Evolutionary conservation across 1,284 basidiomycete genomes (phyloP), one percentile per base, ranked within the genome.

Genomic region (Mrakiaceae sp.): DNA sequence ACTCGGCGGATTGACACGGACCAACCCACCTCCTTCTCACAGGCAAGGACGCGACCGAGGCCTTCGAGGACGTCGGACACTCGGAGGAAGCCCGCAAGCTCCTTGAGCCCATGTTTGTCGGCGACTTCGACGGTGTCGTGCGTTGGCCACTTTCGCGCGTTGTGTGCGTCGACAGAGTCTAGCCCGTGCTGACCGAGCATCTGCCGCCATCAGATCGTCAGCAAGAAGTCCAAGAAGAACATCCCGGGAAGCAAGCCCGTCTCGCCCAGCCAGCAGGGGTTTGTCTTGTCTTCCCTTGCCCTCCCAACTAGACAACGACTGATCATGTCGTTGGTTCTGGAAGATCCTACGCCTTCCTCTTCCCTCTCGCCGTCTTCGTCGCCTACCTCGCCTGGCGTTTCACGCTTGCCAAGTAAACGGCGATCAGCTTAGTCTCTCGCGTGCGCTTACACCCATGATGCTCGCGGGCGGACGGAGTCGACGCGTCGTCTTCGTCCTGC

Each of bases 21-120:
- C 55, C 12, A 12, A 50, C 16, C 44, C 56, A 5, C 44, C 4
- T 54, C 11, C 11, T 27, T 6, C n/a, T 46, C n/a, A 27, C 60
- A 65, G 64, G 64, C n/a, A 65, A 65, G 74, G 94, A 98, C 76
- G 93, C 92, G 43, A 96, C 95, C 54, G 96, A 98, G 76, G 92
- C 95, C 10, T 99, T 98, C 73, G 96, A 98, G 79, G 96, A 98
- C 76, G 94, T 98, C 58, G 95, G 96, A 55, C 95, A 98, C 83
- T 98, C 94, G 14, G 96, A 98, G 73, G 96, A 98, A 78, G 96
- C 95, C 14, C 86, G 95, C 67, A 86, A 81, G n/a, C 83, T 96
- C 68, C 82, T 99, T 65, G 82, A 84, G 67, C 83, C 78, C 71
- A 81, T 94, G 84, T 77, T 83, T 62, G 79, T 93, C 60, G 91